Conservation (phyloP, 495 filamentous ascomycete genomes). For the Aspergillus olivimuriae region DNA sequence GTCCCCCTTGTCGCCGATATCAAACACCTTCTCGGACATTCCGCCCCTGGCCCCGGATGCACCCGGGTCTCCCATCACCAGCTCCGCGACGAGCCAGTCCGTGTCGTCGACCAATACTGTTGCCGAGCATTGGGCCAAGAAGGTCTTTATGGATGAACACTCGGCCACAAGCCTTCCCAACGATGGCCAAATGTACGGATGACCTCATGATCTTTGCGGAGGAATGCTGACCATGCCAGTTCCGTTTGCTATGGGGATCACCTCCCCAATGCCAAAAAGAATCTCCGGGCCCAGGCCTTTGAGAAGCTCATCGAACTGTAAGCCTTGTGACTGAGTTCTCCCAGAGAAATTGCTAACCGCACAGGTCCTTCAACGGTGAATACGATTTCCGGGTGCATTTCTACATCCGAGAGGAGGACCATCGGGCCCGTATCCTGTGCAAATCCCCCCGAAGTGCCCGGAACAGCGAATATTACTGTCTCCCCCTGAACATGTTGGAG, state of each 20-base stretch:
- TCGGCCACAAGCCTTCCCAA: slow-evolving; percentile 34
- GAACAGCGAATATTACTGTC: slow-evolving; percentile 38
- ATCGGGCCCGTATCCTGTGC: slow-evolving; percentile 54
- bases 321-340: too few relatives aligned
- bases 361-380: slow-evolving; percentile 31
- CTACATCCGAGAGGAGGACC: slow-evolving; percentile 47
- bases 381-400: slow-evolving; percentile 49
- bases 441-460: slow-evolving; percentile 33
- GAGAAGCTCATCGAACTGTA: slow-evolving; percentile 42
- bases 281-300: slow-evolving; percentile 31
- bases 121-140: slow-evolving; percentile 46
- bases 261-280: slow-evolving; percentile 28
- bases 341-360: slow-evolving; percentile 3
- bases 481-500: slow-evolving; percentile 47
- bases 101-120: slow-evolving; percentile 17
- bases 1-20: slow-evolving; percentile 28
- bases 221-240: slow-evolving; percentile 25
- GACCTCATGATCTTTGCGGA: background rate
- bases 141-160: slow-evolving; percentile 37
- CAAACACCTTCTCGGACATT: slow-evolving; percentile 27
- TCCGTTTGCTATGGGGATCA: slow-evolving; percentile 44
- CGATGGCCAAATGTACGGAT: slow-evolving; percentile 35
- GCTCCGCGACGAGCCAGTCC: slow-evolving; percentile 33
- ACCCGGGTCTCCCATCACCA: slow-evolving; percentile 37
- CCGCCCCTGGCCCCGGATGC: slow-evolving; percentile 35